These are phyloP conservation scores for Warburgia ugandensis DNA, from an alignment of 164 flowering plant species.

Conservation along the genomic window DNA sequence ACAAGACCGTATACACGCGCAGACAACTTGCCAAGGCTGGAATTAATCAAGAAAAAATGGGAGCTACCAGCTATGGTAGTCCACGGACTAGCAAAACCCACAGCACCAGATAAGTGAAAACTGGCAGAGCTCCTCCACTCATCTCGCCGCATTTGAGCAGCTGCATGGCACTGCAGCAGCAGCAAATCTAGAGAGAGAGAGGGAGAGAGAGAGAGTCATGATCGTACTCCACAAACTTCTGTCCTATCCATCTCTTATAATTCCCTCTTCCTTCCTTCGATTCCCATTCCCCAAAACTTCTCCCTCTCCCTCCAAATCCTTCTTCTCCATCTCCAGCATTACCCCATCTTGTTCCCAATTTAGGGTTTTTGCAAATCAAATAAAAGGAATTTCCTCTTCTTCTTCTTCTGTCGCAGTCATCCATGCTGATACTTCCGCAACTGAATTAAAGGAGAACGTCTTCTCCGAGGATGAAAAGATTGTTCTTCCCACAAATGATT, in stretches of 20 bases:
- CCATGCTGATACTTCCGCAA: slow-evolving; percentile 21
- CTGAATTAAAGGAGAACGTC: neutral
- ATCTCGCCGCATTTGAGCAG: too few species aligned
- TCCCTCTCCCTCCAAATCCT: neutral
- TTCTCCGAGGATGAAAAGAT: slow-evolving; percentile 19
- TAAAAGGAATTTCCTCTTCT: slow-evolving; percentile 11
- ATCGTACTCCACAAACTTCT: slow-evolving; percentile 10
- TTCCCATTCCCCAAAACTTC: neutral
- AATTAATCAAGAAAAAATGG: too few species aligned
- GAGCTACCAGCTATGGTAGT: too few species aligned
- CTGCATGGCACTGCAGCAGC: neutral
- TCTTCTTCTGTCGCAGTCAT: slow-evolving; percentile 16
- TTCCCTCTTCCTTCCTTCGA: slow-evolving; percentile 7
- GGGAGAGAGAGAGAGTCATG: neutral
- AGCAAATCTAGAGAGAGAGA: neutral
- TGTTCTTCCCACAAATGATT: slow-evolving; percentile 76
- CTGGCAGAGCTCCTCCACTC: too few species aligned
- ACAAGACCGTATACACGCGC: too few species aligned
- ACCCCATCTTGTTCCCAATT: slow-evolving; percentile 4
- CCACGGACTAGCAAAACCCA: too few species aligned
- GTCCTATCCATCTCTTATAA: slow-evolving; percentile 6
- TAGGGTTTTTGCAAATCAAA: slow-evolving; percentile 10
- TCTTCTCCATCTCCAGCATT: slow-evolving; percentile 8
- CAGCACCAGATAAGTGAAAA: too few species aligned
- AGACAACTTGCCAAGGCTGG: too few species aligned